A percentile compares a stretch with the other conserved stretches of the same genome.
phyloP scores from a whole-genome alignment of 2,329 filamentous ascomycete genomes.

The Alternaria sp. region DNA sequence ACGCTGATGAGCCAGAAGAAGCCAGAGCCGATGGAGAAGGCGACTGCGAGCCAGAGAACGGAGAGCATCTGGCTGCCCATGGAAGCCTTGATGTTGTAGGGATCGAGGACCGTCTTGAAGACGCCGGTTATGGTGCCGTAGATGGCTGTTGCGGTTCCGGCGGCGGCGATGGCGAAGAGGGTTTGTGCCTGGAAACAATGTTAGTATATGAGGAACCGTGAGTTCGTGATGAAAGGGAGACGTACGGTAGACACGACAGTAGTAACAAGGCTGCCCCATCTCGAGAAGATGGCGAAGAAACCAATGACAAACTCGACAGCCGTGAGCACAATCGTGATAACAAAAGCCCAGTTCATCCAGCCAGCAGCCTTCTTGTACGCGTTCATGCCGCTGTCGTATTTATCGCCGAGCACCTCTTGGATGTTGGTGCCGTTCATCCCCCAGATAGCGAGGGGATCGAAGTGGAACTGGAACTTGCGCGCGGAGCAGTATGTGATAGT shows the following conservation, averaged over 20 bases:
- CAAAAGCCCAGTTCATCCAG: conserved; percentile 84
- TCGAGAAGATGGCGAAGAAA: conserved; percentile 81
- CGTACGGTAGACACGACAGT: conserved; percentile 75
- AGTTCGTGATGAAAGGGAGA: conserved; percentile 13
- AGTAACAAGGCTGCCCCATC: conserved; percentile 80
- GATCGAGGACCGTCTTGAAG: conserved; percentile 69
- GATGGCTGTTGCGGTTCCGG: conserved; percentile 76
- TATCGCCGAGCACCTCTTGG: conserved; percentile 65
- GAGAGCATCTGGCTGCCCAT: conserved; percentile 75
- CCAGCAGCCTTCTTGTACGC: conserved; percentile 75
- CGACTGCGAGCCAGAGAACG: conserved; percentile 79
- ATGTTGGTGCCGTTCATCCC: conserved; percentile 62
- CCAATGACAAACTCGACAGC: conserved; percentile 76
- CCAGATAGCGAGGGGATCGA: conserved; percentile 72
- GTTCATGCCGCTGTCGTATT: conserved; percentile 70
- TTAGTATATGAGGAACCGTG: background rate
- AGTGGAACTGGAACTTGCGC: conserved; percentile 77
- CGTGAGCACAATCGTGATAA: conserved; percentile 74
- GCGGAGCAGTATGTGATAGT: conserved; percentile 69
- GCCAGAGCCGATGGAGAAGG: conserved; percentile 74
- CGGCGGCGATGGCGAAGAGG: conserved; percentile 68
- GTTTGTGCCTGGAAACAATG: conserved; percentile 51
- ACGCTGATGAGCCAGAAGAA: conserved; percentile 92
- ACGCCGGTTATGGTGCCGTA: conserved; percentile 72
- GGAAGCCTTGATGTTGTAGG: conserved; percentile 71